These are phyloP conservation scores for Eucalyptus leucophloia DNA, from an alignment of 345 rosid species.

Conservation along the genomic window DNA sequence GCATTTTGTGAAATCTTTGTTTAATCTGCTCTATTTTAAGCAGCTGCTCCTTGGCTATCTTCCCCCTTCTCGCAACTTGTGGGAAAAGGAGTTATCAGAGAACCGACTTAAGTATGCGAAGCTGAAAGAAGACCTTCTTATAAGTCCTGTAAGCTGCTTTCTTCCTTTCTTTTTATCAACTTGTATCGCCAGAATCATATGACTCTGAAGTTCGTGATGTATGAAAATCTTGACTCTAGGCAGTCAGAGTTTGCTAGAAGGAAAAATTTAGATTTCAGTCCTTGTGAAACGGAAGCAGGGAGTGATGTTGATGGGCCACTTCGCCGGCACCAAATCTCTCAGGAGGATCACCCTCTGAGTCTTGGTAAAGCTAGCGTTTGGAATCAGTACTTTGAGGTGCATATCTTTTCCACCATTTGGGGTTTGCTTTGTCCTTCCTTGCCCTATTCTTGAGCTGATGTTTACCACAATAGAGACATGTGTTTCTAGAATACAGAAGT, in stretches of 20 bases:
- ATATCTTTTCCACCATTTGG: neutral
- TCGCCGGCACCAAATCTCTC: slow-evolving; percentile 39
- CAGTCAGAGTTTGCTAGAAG: slow-evolving; percentile 30
- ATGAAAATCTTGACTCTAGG: slow-evolving; percentile 30
- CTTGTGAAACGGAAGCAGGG: slow-evolving; percentile 11
- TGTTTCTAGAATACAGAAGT: slow-evolving; percentile 47
- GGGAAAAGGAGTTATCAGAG: slow-evolving; percentile 55
- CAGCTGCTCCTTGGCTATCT: slow-evolving; percentile 62
- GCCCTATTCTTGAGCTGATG: neutral
- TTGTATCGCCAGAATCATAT: neutral
- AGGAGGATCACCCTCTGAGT: slow-evolving; percentile 68
- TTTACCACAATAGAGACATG: neutral
- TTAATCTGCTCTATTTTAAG: neutral
- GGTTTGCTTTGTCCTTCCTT: neutral
- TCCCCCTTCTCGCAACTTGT: slow-evolving; percentile 38
- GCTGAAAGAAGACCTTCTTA: slow-evolving; percentile 55
- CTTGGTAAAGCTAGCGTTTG: slow-evolving; percentile 50
- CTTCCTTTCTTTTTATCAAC: neutral
- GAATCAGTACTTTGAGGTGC: slow-evolving; percentile 59
- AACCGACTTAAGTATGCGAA: slow-evolving; percentile 40
- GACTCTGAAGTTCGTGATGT: neutral
- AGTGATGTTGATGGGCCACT: slow-evolving; percentile 44
- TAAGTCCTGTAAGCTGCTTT: slow-evolving; percentile 51
- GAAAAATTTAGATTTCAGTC: slow-evolving; percentile 6
- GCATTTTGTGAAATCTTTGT: neutral